Evolutionary conservation across 768 basidiomycete species (phyloP).

Genomic region (Leucocoprinus birnbaumii): DNA sequence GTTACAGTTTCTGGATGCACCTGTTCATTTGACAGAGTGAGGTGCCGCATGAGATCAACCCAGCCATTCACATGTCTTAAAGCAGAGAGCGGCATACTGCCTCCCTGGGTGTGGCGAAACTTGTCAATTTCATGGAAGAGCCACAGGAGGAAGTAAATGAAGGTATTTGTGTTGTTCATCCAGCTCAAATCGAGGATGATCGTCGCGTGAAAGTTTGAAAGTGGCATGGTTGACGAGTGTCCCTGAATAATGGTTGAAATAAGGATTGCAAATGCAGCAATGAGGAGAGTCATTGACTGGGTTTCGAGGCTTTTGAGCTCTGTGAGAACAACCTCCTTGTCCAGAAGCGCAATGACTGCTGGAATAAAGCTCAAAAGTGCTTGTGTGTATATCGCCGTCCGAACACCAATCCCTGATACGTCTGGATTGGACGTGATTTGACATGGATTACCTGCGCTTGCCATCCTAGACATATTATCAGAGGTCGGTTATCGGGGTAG

Average conservation of each 20-base stretch:
- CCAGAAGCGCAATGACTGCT: conserved; percentile 18
- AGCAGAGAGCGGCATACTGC: too few relatives aligned
- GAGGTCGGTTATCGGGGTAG: too few relatives aligned
- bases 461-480: too few relatives aligned
- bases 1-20: too few relatives aligned
- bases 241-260: conserved; percentile 22
- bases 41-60: too few relatives aligned
- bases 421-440: conserved; percentile 1
- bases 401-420: conserved; percentile 22
- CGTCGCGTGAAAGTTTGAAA: conserved; percentile 16
- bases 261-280: conserved; percentile 23
- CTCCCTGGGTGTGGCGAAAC: too few relatives aligned
- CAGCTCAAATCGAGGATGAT: conserved; percentile 25
- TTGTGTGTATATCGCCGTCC: conserved; percentile 24
- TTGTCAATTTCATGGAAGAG: too few relatives aligned
- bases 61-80: too few relatives aligned
- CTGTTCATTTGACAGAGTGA: too few relatives aligned
- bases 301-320: conserved; percentile 18
- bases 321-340: conserved; percentile 16
- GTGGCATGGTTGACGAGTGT: conserved; percentile 6
- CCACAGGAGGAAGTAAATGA: conserved; percentile 12
- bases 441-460: too few relatives aligned
- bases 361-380: conserved; percentile 22
- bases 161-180: conserved; percentile 23
- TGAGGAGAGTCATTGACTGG: conserved; percentile 16